Evolutionary conservation across 371 early-diverging fungal genomes (phyloP).

Genomic region (Mucor racemosus): DNA sequence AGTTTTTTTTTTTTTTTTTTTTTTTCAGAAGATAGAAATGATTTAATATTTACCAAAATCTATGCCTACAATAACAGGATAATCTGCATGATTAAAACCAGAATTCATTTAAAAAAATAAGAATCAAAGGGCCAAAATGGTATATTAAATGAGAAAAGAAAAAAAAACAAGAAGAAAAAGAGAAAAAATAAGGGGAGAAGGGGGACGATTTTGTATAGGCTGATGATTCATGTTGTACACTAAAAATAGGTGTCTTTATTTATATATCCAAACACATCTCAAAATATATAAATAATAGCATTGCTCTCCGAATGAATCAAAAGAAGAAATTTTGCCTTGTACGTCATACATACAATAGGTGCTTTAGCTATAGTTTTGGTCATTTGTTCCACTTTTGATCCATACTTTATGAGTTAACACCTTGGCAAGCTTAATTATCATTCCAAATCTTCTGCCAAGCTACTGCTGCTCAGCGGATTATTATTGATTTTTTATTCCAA

Average conservation of each 20-base stretch:
- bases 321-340: not conserved
- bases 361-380: not conserved
- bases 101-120: constrained; percentile 6
- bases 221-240: not conserved
- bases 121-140: not conserved
- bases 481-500: too few relatives aligned
- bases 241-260: not conserved
- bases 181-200: not conserved
- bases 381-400: not conserved
- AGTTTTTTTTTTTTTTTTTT: not conserved
- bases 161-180: not conserved
- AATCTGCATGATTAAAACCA: constrained; percentile 34
- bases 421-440: too few relatives aligned
- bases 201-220: not conserved
- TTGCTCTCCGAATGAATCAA: not conserved
- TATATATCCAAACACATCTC: not conserved
- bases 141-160: not conserved
- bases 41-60: constrained; percentile 44
- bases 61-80: constrained; percentile 58
- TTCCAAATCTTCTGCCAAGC: too few relatives aligned
- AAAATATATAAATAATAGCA: not conserved
- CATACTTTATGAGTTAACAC: too few relatives aligned
- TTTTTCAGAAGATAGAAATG: too few relatives aligned
- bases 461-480: too few relatives aligned
- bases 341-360: too few relatives aligned